Conservation (phyloP, 306 rosid genomes). For the Vicia villosa region DNA sequence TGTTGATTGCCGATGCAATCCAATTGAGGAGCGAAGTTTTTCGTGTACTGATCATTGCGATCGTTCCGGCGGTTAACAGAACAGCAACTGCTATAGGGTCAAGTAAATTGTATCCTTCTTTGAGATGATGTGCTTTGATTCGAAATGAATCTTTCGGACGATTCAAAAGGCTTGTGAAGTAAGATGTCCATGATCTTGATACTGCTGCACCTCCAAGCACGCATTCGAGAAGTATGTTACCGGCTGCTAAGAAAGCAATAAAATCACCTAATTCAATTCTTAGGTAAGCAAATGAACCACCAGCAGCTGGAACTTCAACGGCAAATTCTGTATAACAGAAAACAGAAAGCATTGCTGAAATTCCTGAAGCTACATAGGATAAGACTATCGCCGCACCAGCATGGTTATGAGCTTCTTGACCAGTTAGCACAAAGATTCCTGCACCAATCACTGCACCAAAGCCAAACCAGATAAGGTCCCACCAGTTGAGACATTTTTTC, state of each 20-base stretch:
- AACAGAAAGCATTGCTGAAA: constrained; percentile 84
- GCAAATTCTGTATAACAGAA: constrained; percentile 84
- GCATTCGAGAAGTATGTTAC: constrained; percentile 72
- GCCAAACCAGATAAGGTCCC: constrained; percentile 88
- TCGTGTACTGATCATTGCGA: constrained; percentile 67
- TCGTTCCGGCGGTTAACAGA: constrained; percentile 40
- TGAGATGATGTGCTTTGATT: constrained; percentile 53
- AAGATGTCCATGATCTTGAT: constrained; percentile 79
- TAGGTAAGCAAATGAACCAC: constrained; percentile 80
- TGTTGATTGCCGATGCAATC: constrained; percentile 70
- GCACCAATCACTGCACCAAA: constrained; percentile 78
- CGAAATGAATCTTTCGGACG: constrained; percentile 53
- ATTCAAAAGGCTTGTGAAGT: constrained; percentile 62
- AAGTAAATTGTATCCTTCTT: constrained; percentile 53
- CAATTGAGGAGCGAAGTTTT: constrained; percentile 69
- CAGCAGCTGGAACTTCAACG: constrained; percentile 77
- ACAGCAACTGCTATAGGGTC: constrained; percentile 77
- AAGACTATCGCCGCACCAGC: constrained; percentile 79
- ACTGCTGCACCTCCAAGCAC: constrained; percentile 70
- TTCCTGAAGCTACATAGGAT: constrained; percentile 69
- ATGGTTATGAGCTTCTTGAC: constrained; percentile 54
- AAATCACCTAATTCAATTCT: constrained; percentile 81
- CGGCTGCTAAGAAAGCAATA: constrained; percentile 78
- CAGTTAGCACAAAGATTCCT: constrained; percentile 79
- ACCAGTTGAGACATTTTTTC: constrained; percentile 67